Base-by-base conservation (phyloP, 129 eudicot species). In the Lactuca saligna region DNA sequence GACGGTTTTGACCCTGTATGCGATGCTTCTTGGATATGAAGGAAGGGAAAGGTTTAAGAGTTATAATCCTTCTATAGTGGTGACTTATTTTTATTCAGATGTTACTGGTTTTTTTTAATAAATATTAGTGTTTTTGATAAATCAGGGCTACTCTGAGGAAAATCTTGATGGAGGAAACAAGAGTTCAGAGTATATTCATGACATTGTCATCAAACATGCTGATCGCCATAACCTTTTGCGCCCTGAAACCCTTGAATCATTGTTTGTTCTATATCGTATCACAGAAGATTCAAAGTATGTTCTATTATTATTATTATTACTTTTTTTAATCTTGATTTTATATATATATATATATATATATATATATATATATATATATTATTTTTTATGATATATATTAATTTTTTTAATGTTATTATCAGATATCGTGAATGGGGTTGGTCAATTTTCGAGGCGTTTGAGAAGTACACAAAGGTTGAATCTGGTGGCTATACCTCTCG, bases 381-480 rank as follows among this genome's bases (percentile, higher is more conserved):
- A 16, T 78, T 60, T 12, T 60, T 20, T 25, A 25, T 25, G 29
- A 25, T 25, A 25, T 25, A 25, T 25, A 25, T 42, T 34, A 4
- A 29, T 57, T 10, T 48, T 54, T 66, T 7, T 17, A 31, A 58
- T 41, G 62, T 74, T 69, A 56, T 58, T 70, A 67, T 74, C 82
- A 93, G 98, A 79, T 86, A 89, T 71, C 92, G 96, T 39, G 91
- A 88, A 69, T 92, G 98, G 98, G 91, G 98, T 39, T 92, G 98
- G 96, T 78, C 88, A 53, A 92, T 92, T 13, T 92, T 92, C 75
- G 88, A 92, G 83, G 91, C 98, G 17, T 89, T 93, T 75, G 98
- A 93, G 84, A 86, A 86, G 82, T 71, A 84, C 75, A 86, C 98
- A 57, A 93, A 88, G 60, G 88, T 92, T 79, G 86, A 86, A 66